Percentiles rank a stretch among this genome's conserved stretches.
These are phyloP conservation scores for Amanita rimosa DNA, from an alignment of 768 basidiomycete species.

Conservation along the genomic window DNA sequence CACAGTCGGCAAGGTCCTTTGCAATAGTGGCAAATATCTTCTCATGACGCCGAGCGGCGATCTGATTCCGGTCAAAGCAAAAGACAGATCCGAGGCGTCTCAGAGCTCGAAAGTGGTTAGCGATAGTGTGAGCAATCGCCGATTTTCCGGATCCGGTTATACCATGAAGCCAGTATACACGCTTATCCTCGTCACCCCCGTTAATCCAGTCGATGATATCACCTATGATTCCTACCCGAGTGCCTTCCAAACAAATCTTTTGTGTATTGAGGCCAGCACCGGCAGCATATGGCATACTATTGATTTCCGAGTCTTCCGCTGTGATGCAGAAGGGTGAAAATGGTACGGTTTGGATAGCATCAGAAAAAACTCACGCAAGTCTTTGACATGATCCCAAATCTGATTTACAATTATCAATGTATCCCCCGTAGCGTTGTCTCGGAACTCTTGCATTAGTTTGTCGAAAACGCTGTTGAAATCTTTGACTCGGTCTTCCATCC, in stretches of 20 bases:
- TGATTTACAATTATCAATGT: too few relatives aligned
- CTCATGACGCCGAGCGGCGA: too few relatives aligned
- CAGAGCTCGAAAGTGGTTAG: too few relatives aligned
- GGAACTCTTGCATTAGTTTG: too few relatives aligned
- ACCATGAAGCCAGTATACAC: background rate
- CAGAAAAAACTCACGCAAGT: background rate
- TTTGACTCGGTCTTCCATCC: background rate
- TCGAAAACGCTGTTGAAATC: background rate
- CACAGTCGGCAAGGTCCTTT: too few relatives aligned
- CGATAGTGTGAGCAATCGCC: too few relatives aligned
- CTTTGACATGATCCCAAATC: background rate
- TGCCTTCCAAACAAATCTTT: conserved; percentile 13
- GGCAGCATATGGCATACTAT: background rate
- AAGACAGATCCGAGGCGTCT: too few relatives aligned
- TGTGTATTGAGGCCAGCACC: background rate
- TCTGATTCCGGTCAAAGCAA: too few relatives aligned
- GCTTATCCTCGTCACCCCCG: background rate
- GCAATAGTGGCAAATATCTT: too few relatives aligned
- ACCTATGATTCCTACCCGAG: conserved; percentile 13
- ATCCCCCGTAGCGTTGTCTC: too few relatives aligned
- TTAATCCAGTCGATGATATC: conserved; percentile 16
- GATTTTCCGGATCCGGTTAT: background rate
- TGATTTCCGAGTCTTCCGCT: background rate
- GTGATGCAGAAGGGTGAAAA: background rate
- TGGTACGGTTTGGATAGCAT: background rate